Base-by-base conservation (phyloP, 805 yeast species). In the Metschnikowia orientalis region DNA sequence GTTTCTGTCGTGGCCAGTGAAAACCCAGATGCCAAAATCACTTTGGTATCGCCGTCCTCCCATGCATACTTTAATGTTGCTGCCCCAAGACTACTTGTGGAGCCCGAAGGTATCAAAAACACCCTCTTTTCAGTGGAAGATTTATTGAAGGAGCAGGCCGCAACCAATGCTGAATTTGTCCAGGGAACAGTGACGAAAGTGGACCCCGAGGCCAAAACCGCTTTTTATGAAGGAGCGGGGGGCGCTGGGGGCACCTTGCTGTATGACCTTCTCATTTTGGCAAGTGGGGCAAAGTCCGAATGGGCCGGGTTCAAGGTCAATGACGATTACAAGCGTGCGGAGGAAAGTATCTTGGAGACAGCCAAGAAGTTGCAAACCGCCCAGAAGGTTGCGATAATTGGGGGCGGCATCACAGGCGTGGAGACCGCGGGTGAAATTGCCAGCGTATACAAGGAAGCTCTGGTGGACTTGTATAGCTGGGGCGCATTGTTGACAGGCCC, bases 321-420 rank as follows among this genome's bases (percentile, higher is more conserved):
- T 30, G 46, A 45, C 6, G 35, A 42, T 22, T 22, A 34, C 17
- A 45, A 42, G 23, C 27, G 40, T 11, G 34, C 53, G 7, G 38
- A 45, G 18, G 38, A 38, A 6, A 46, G 47, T 4, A 19, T 57
- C 18, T 26, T 45, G 32, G 30, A 41, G 18, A 40, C 56, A 13
- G 23, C 40, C 19, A 16, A 31, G 8, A 23, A 41, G 18, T 35
- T 59, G 14, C 40, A 44, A 26, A 8, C 34, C 3, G 57, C 67
- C 6, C 42, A 47, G 17, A 32, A 45, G 7, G 53, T 64, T 12
- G 69, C 67, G 1, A 42, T 65, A 4, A 27, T 65, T n/a, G 71
- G 68, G 4, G 68, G 60, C 12, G 67, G 67, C n/a, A 37, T 56
- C 13, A 56, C 67, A 10, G 67, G 67, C 4, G 65, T 62, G 8